Conservation (phyloP, 352 stramenopile species). For the Pythium oligandrum region DNA sequence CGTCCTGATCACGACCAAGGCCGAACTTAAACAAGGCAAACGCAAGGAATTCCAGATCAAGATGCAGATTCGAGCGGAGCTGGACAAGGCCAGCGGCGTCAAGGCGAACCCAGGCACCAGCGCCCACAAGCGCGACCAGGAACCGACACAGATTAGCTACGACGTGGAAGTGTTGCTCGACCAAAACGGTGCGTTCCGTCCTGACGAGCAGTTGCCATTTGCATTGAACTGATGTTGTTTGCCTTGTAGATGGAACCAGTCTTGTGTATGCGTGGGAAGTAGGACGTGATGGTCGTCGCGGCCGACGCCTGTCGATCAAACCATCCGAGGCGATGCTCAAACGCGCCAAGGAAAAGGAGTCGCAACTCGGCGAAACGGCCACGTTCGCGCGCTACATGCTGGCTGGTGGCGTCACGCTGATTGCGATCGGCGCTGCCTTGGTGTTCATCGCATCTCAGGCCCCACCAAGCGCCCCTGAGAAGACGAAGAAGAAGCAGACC, state of each 20-base stretch:
- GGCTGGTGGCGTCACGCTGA: conserved; percentile 35
- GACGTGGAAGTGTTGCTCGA: conserved; percentile 25
- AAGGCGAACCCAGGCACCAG: conserved; percentile 23
- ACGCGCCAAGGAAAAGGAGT: conserved; percentile 21
- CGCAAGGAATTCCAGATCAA: conserved; percentile 39
- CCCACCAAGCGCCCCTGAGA: conserved; percentile 1
- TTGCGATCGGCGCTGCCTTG: conserved; percentile 40
- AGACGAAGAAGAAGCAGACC: conserved; percentile 24
- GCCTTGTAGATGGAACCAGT: conserved; percentile 35
- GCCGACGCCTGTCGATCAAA: conserved; percentile 42
- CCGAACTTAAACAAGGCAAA: conserved; percentile 18
- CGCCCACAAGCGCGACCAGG: conserved; percentile 13
- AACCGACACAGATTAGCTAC: conserved; percentile 21
- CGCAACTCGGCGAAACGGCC: conserved; percentile 5
- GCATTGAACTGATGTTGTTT: conserved; percentile 1
- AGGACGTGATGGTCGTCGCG: conserved; percentile 21
- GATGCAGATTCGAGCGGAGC: conserved; percentile 36
- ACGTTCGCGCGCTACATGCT: conserved; percentile 35
- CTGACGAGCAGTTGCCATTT: conserved; percentile 3
- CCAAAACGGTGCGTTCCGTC: conserved; percentile 26
- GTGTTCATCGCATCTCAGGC: conserved; percentile 6
- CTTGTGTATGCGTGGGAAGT: conserved; percentile 63
- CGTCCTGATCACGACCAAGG: conserved; percentile 24
- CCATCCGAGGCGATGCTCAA: conserved; percentile 30
- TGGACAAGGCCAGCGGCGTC: conserved; percentile 11